Evolutionary conservation across 257 asterid genomes (phyloP).

Genomic region (Rehmannia glutinosa): DNA sequence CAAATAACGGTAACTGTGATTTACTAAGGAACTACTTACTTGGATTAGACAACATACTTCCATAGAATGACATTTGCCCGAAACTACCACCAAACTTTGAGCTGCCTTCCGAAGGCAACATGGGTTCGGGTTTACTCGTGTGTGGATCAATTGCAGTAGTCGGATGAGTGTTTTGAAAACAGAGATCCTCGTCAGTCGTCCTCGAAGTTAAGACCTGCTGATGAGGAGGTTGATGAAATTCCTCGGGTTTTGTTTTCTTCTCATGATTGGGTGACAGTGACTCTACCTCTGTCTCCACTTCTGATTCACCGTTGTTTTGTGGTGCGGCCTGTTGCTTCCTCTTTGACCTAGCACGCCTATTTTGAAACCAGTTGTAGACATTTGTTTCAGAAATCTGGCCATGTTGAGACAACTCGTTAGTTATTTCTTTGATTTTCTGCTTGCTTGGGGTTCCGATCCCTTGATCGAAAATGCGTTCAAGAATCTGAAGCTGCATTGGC

Average conservation of each 20-base stretch:
- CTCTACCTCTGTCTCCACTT: constrained; percentile 93
- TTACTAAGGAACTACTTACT: constrained; percentile 33
- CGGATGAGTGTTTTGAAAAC: constrained; percentile 54
- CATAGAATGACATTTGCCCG: constrained; percentile 72
- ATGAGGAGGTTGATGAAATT: constrained; percentile 45
- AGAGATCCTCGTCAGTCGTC: constrained; percentile 41
- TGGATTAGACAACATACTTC: constrained; percentile 51
- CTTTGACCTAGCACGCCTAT: constrained; percentile 96
- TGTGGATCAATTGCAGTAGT: constrained; percentile 47
- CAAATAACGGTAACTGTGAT: neutral
- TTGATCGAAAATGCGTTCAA: constrained; percentile 87
- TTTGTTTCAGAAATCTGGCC: constrained; percentile 97
- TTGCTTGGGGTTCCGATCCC: constrained; percentile 96
- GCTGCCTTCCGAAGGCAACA: constrained; percentile 61
- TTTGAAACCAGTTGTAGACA: constrained; percentile 98
- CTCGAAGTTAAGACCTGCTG: constrained; percentile 41
- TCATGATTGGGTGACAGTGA: constrained; percentile 90
- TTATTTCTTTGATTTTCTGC: constrained; percentile 93
- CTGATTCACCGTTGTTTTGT: constrained; percentile 65
- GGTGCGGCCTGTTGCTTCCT: constrained; percentile 74
- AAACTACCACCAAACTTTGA: constrained; percentile 56
- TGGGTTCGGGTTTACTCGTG: constrained; percentile 55
- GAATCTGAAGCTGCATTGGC: constrained; percentile 90
- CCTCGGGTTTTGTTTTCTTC: constrained; percentile 79
- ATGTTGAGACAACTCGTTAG: constrained; percentile 83